Evolutionary conservation across 2,329 filamentous ascomycete genomes (phyloP).

Genomic region (Colletotrichum navitas): DNA sequence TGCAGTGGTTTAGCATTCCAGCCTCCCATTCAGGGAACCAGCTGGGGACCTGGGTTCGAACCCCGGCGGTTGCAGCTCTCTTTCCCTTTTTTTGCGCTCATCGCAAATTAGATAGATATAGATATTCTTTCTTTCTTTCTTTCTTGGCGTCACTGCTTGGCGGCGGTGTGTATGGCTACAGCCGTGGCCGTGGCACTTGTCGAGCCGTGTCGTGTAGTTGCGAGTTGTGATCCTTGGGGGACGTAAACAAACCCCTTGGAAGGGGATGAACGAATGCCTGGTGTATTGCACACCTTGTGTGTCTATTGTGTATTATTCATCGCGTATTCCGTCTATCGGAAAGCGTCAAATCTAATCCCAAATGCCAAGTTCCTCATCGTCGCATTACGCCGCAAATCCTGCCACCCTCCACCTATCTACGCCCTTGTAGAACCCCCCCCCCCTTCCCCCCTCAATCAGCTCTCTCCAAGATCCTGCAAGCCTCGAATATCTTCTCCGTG

Average conservation of each 20-base stretch:
- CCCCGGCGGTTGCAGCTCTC: slow-evolving; percentile 31
- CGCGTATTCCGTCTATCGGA: background rate
- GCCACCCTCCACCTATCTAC: background rate
- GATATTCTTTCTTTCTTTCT: background rate
- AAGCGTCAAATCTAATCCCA: too few species aligned
- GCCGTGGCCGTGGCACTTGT: background rate
- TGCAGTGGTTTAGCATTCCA: slow-evolving; percentile 42
- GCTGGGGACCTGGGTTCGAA: slow-evolving; percentile 40
- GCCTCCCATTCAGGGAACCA: slow-evolving; percentile 35
- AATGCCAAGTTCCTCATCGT: background rate
- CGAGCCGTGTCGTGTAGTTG: background rate
- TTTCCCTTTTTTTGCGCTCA: background rate
- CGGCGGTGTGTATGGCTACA: background rate
- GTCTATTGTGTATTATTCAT: background rate
- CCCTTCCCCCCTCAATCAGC: background rate
- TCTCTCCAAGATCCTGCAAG: slow-evolving; percentile 43
- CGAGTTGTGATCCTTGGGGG: background rate
- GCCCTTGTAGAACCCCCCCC: too few species aligned
- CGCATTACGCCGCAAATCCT: background rate
- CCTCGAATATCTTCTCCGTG: slow-evolving; percentile 46
- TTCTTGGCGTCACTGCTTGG: too few species aligned
- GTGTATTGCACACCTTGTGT: background rate
- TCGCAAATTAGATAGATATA: background rate
- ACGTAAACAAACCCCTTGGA: background rate
- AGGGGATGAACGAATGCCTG: background rate